Evolutionary conservation across 2,329 filamentous ascomycete species (phyloP), one percentile per base, ranked within the genome.

Genomic region (Colletotrichum noveboracense): DNA sequence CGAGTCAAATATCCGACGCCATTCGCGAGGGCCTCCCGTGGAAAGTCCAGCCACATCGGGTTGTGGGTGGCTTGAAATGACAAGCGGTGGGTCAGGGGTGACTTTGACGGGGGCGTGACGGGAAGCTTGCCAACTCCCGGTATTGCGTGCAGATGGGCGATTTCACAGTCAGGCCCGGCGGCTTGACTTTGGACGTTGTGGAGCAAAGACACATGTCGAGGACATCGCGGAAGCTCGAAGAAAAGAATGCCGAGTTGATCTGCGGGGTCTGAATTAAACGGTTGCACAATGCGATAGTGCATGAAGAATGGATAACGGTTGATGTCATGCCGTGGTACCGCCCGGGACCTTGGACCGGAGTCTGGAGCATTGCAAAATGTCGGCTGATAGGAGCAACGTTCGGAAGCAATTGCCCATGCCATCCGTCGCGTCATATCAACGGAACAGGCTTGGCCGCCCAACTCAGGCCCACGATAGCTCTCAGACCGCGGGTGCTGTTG

Each of bases 11-110:
- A 36, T 66, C 58, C 24, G 26, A 28, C 12, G 62, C 24, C 32
- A 28, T 70, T 36, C 10, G 70, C 56, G 52, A 32, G 28, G 28
- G 18, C 58, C 34, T 67, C 13, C 43, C 24, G n/a, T 16, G n/a
- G 24, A 36, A 24, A 65, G 55, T 32, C 30, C 62, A 43, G 71
- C 55, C 69, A 56, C 58, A 58, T 26, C 67, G 67, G 56, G 67
- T 70, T 62, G 67, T 70, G 67, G 67, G 56, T 62, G 43, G 38
- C 38, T 55, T 58, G 38, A 64, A 64, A 75, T 72, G 62, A 72
- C 55, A 56, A 36, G 30, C 26, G 28, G 55, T 67, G 69, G 69
- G 72, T 66, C 68, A 71, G 21, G 30, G 16, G 62, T 48, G 14
- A 32, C 56, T 32, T n/a, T 26, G 56, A 52, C 68, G 55, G 21